Conservation (phyloP, 768 basidiomycete genomes). For the Leucosporidium scottii region DNA sequence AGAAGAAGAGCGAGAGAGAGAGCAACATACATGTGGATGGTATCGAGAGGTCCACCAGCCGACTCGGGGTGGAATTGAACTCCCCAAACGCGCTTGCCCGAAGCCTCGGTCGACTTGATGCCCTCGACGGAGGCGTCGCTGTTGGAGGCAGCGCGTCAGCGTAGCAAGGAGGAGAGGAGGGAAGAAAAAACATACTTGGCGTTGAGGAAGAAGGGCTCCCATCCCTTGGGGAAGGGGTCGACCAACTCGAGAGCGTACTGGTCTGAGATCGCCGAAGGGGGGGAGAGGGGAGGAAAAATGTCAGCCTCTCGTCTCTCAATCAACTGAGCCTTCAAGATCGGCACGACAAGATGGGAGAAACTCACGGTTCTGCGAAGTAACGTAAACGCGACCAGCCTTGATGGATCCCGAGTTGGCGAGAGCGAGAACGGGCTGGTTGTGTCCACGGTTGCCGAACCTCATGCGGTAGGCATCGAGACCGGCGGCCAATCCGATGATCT, state of each 20-base stretch:
- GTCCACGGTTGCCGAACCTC: slow-evolving; percentile 99
- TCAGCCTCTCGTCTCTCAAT: background rate
- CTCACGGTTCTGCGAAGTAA: slow-evolving; percentile 64
- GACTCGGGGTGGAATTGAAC: slow-evolving; percentile 97
- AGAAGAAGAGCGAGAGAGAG: background rate
- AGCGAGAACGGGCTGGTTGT: slow-evolving; percentile 97
- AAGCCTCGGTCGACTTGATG: slow-evolving; percentile 85
- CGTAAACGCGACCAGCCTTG: slow-evolving; percentile 91
- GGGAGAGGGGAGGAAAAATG: background rate
- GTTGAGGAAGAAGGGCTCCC: slow-evolving; percentile 99
- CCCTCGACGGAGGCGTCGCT: slow-evolving; percentile 92
- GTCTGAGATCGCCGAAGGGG: slow-evolving; percentile 50
- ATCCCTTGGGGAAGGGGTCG: slow-evolving; percentile 91
- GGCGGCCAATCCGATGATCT: slow-evolving; percentile 94
- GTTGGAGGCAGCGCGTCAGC: background rate
- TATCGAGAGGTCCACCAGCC: slow-evolving; percentile 82
- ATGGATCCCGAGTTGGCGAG: slow-evolving; percentile 88
- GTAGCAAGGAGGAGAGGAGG: slow-evolving; percentile 3
- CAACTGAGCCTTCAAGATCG: slow-evolving; percentile 11
- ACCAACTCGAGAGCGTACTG: slow-evolving; percentile 92
- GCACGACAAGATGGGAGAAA: slow-evolving; percentile 12
- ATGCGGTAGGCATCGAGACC: slow-evolving; percentile 95
- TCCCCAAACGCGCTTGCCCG: slow-evolving; percentile 89
- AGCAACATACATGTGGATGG: slow-evolving; percentile 39
- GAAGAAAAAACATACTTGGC: slow-evolving; percentile 54